A percentile compares a stretch with the other conserved stretches of the same genome.
Conservation (phyloP, 495 filamentous ascomycete genomes). For the Talaromyces borbonicus region DNA sequence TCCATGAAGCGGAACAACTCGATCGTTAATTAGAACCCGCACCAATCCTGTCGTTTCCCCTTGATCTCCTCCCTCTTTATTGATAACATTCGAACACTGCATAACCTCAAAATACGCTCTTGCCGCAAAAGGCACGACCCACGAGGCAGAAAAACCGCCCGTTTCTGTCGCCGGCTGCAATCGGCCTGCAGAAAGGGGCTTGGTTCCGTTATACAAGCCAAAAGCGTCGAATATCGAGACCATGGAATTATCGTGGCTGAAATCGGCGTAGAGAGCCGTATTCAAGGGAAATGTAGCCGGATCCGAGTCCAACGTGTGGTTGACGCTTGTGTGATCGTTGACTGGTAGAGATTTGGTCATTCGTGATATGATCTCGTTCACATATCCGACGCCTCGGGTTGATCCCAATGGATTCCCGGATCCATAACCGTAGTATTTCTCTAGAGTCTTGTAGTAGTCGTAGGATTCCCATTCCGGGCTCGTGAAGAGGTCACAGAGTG, state of each 20-base stretch:
- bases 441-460: constrained; percentile 64
- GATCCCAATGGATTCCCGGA: constrained; percentile 66
- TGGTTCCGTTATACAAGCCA: constrained; percentile 58
- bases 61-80: constrained; percentile 16
- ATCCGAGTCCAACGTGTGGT: constrained; percentile 57
- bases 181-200: constrained; percentile 35
- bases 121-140: constrained; percentile 72
- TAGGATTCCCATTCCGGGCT: constrained; percentile 60
- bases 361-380: constrained; percentile 76
- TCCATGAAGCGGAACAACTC: constrained; percentile 58
- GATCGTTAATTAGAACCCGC: constrained; percentile 69
- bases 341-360: constrained; percentile 52
- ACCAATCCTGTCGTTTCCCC: too few relatives aligned
- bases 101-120: constrained; percentile 80
- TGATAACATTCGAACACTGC: constrained; percentile 39
- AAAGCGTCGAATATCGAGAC: constrained; percentile 60
- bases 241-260: constrained; percentile 83
- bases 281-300: constrained; percentile 58
- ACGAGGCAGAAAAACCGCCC: constrained; percentile 55
- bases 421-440: constrained; percentile 73
- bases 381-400: constrained; percentile 74
- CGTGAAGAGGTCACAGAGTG: constrained; percentile 66
- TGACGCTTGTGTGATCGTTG: constrained; percentile 59
- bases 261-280: constrained; percentile 64
- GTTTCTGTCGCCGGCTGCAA: constrained; percentile 32